Conservation (phyloP, 148 eudicot genomes). For the Chenopodium suecicum region DNA sequence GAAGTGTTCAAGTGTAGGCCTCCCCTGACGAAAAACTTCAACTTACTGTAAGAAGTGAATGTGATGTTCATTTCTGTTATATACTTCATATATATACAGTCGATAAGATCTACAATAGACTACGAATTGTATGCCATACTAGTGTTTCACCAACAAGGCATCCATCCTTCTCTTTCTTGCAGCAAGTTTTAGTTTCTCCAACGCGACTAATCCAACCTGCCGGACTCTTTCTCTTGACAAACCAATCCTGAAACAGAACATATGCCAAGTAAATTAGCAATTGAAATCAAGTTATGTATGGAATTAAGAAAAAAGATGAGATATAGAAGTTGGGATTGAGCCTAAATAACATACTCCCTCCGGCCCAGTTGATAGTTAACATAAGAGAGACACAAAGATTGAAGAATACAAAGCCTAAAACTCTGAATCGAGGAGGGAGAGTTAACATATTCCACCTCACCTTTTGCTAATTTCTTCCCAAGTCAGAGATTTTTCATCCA, state of each 20-base stretch:
- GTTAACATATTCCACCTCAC: constrained; percentile 31
- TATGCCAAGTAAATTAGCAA: constrained; percentile 1
- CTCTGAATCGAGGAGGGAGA: not conserved
- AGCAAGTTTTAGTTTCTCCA: constrained; percentile 85
- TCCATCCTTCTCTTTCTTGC: constrained; percentile 77
- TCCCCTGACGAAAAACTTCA: not conserved
- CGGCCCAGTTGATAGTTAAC: not conserved
- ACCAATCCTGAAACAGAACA: constrained; percentile 59
- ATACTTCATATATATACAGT: constrained; percentile 31
- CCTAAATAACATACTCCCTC: not conserved
- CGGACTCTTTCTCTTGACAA: constrained; percentile 90
- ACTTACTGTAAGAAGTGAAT: constrained; percentile 17
- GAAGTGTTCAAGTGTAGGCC: not conserved
- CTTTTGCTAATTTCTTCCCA: constrained; percentile 99
- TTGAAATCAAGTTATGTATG: not conserved
- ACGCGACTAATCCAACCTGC: constrained; percentile 84
- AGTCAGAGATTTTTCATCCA: constrained; percentile 79
- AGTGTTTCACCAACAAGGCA: constrained; percentile 63
- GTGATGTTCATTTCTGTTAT: constrained; percentile 14
- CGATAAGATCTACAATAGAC: constrained; percentile 25
- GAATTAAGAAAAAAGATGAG: not conserved
- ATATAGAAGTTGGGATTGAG: not conserved
- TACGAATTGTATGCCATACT: constrained; percentile 23
- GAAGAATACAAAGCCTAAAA: not conserved
- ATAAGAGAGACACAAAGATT: not conserved